Percentiles rank a stretch among this genome's conserved stretches.
phyloP scores from a whole-genome alignment of 1,284 basidiomycete species.

The Mycena citricolor region DNA sequence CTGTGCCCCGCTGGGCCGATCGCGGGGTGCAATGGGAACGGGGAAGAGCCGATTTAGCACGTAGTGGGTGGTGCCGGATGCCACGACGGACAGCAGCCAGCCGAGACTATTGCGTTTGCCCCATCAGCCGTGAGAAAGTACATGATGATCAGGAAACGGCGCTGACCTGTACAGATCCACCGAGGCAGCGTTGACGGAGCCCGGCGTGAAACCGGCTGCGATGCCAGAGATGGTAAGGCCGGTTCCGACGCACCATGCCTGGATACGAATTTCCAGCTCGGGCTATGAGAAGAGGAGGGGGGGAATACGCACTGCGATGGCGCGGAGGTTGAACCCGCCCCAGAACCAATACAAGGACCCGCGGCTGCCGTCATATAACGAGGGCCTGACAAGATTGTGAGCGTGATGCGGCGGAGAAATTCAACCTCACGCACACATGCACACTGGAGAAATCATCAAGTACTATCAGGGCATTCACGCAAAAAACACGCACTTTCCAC shows the following conservation, averaged over 20 bases:
- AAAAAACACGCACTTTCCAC: conserved; percentile 14
- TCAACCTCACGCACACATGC: conserved; percentile 8
- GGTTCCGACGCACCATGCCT: conserved; percentile 20
- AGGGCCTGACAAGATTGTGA: conserved; percentile 6
- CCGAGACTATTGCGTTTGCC: conserved; percentile 9
- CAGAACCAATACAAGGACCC: conserved; percentile 25
- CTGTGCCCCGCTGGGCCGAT: neutral
- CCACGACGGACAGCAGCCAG: conserved; percentile 18
- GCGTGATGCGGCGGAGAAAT: neutral
- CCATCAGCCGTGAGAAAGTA: neutral
- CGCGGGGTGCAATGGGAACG: conserved; percentile 14
- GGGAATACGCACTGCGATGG: conserved; percentile 12
- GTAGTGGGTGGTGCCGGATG: conserved; percentile 12
- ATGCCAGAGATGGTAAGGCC: conserved; percentile 20
- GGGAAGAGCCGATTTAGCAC: conserved; percentile 18
- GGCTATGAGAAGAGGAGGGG: neutral
- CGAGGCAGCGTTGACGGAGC: conserved; percentile 11
- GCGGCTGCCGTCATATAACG: conserved; percentile 22
- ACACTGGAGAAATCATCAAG: conserved; percentile 1
- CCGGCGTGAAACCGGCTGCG: conserved; percentile 13
- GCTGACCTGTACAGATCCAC: conserved; percentile 15
- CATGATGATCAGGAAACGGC: no score
- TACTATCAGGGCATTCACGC: neutral
- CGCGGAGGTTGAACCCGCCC: conserved; percentile 22
- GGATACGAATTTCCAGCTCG: neutral